Percentiles rank a stretch among this genome's conserved stretches.
These are phyloP conservation scores for Nannochloropsis salina DNA, from an alignment of 108 stramenopile genomes.

Conservation along the genomic window DNA sequence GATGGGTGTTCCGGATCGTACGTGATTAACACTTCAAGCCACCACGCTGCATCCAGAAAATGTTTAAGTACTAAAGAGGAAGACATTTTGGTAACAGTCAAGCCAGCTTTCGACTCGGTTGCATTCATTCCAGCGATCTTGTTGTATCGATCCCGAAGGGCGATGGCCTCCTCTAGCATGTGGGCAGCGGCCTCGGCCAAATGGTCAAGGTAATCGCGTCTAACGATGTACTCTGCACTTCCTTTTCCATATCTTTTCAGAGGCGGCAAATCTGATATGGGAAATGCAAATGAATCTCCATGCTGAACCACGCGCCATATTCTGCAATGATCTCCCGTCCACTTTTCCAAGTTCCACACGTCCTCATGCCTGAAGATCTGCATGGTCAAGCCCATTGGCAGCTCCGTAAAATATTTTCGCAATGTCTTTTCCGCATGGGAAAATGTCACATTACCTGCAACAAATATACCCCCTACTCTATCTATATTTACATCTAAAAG, in stretches of 20 bases:
- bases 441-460: slow-evolving; percentile 3
- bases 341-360: not conserved
- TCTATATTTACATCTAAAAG: not conserved
- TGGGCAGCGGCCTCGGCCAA: slow-evolving; percentile 6
- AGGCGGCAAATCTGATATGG: not conserved
- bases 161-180: not conserved
- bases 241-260: not conserved
- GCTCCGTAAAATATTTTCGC: not conserved
- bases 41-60: slow-evolving; percentile 4
- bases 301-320: not conserved
- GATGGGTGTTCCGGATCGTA: not conserved
- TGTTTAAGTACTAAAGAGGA: not conserved
- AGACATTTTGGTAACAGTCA: not conserved
- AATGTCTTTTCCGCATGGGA: not conserved
- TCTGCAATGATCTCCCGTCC: not conserved
- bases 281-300: not conserved
- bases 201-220: not conserved
- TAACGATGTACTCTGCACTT: not conserved
- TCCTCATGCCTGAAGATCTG: slow-evolving; percentile 8
- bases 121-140: not conserved
- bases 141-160: not conserved
- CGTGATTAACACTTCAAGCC: not conserved
- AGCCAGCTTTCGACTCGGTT: not conserved
- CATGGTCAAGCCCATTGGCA: slow-evolving; percentile 3
- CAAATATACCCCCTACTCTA: not conserved